These are phyloP conservation scores for Deakozyma indianensis DNA, from an alignment of 805 yeast genomes.

Conservation along the genomic window DNA sequence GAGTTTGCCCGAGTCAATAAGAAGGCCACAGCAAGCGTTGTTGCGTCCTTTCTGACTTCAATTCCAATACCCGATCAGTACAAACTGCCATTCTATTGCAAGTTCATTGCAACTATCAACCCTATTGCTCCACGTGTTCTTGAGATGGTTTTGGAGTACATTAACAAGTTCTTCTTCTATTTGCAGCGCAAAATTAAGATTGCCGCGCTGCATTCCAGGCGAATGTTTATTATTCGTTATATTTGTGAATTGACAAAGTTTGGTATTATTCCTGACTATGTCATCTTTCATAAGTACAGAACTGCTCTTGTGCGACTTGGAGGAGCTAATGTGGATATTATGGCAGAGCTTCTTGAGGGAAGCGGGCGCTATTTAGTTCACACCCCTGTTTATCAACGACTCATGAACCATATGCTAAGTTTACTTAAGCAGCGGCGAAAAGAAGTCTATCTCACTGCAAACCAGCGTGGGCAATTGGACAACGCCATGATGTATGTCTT, in stretches of 20 bases:
- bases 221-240: constrained; percentile 32
- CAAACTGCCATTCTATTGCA: constrained; percentile 32
- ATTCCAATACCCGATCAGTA: constrained; percentile 26
- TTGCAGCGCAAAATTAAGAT: constrained; percentile 10
- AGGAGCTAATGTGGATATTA: constrained; percentile 49
- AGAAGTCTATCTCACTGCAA: constrained; percentile 34
- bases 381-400: constrained; percentile 37
- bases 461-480: constrained; percentile 44
- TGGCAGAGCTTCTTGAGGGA: constrained; percentile 57
- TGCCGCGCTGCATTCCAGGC: constrained; percentile 7
- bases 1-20: constrained; percentile 35
- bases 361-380: constrained; percentile 53
- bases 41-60: constrained; percentile 39
- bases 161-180: constrained; percentile 28
- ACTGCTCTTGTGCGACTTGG: constrained; percentile 35
- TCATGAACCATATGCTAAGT: constrained; percentile 51
- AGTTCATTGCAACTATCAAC: constrained; percentile 54
- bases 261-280: constrained; percentile 53
- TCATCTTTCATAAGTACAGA: constrained; percentile 60
- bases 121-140: constrained; percentile 34
- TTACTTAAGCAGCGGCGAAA: constrained; percentile 37
- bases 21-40: constrained; percentile 54
- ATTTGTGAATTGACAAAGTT: constrained; percentile 69
- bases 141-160: constrained; percentile 34
- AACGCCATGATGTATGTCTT: constrained; percentile 22